A percentile compares a stretch with the other conserved stretches of the same genome.
phyloP scores from a whole-genome alignment of 1,139 yeast genomes.

The Geotrichum histeridarum region DNA sequence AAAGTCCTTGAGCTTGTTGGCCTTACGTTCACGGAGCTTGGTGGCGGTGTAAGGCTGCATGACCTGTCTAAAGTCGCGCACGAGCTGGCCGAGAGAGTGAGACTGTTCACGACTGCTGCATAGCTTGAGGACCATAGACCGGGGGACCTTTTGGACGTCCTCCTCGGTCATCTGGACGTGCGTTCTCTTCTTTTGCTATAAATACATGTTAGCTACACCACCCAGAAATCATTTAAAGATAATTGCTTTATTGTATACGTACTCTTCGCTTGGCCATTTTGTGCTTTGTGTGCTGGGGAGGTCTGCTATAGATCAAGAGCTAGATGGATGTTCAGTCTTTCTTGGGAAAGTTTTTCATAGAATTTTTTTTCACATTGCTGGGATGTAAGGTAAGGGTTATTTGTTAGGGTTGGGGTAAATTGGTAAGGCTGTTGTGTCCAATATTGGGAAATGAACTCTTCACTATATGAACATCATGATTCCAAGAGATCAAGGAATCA shows the following conservation, averaged over 20 bases:
- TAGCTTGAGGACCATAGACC: constrained; percentile 86
- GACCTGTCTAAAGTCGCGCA: constrained; percentile 76
- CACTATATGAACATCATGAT: no score
- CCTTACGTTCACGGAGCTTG: constrained; percentile 75
- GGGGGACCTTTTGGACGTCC: constrained; percentile 69
- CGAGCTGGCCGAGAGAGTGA: constrained; percentile 77
- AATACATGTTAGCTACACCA: background rate
- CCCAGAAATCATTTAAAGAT: background rate
- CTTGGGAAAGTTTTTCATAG: background rate
- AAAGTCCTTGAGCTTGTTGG: constrained; percentile 82
- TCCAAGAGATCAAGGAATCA: no score
- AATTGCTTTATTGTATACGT: constrained; percentile 25
- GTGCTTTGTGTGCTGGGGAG: background rate
- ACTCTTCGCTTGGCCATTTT: constrained; percentile 51
- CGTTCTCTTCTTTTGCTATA: constrained; percentile 66
- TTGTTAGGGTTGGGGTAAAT: background rate
- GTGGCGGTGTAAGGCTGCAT: constrained; percentile 98
- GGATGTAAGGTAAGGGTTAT: constrained; percentile 3
- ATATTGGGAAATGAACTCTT: no score
- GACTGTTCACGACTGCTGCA: constrained; percentile 67
- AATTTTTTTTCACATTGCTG: background rate
- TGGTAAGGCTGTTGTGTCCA: background rate
- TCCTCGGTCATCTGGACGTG: constrained; percentile 66
- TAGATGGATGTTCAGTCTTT: background rate
- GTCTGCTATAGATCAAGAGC: constrained; percentile 4